Conservation (phyloP, 2,329 filamentous ascomycete genomes). For the Madurella mycetomatis region DNA sequence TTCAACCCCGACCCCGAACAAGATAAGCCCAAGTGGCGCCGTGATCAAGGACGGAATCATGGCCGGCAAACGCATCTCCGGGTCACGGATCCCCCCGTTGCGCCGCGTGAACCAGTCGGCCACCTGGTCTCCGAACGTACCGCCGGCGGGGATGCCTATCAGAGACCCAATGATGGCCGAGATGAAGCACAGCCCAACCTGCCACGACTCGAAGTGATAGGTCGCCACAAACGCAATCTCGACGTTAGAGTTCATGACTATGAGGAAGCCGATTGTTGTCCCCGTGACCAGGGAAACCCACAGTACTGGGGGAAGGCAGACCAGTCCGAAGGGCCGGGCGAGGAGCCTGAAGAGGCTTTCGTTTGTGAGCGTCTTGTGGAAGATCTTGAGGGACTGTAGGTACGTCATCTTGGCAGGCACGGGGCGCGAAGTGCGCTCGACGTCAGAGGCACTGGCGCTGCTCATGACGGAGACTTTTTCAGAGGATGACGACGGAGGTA, state of each 20-base stretch:
- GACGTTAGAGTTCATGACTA: constrained; percentile 52
- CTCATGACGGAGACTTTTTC: constrained; percentile 21
- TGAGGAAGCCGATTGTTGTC: constrained; percentile 52
- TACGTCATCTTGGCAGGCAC: constrained; percentile 28
- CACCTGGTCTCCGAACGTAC: constrained; percentile 43
- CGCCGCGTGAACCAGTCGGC: constrained; percentile 46
- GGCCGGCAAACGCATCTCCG: constrained; percentile 56
- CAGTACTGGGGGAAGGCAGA: constrained; percentile 48
- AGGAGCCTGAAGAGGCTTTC: constrained; percentile 47
- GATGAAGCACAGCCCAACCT: constrained; percentile 49
- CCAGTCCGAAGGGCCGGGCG: constrained; percentile 46
- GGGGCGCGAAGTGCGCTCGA: constrained; percentile 18
- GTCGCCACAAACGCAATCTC: constrained; percentile 39
- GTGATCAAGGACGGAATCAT: constrained; percentile 48
- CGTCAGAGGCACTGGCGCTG: constrained; percentile 11
- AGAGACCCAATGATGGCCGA: constrained; percentile 44
- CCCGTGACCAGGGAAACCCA: constrained; percentile 53
- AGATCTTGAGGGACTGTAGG: constrained; percentile 37
- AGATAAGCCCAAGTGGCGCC: constrained; percentile 41
- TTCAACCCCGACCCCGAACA: constrained; percentile 46
- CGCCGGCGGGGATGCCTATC: constrained; percentile 47
- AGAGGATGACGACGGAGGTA: neutral
- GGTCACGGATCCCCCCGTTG: constrained; percentile 54
- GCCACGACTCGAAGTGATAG: constrained; percentile 43
- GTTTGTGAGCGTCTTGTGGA: constrained; percentile 37